Base-by-base conservation (phyloP, 2,329 filamentous ascomycete species). In the Stagonosporopsis chrysanthemi region DNA sequence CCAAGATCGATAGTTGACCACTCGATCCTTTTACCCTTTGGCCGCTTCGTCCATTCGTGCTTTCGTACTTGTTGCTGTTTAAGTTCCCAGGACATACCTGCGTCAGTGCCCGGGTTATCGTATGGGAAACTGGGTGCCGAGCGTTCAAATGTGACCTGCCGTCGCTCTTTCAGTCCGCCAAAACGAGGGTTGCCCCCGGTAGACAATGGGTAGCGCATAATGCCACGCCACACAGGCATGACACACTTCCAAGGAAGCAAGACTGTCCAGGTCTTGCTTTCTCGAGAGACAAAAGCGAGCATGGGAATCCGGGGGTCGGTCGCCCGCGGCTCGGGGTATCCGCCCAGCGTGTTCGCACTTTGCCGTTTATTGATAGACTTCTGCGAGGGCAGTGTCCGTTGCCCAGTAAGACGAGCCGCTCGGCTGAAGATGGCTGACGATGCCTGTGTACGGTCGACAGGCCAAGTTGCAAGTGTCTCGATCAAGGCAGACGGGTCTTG, bases 221-320 rank as follows among this genome's bases (percentile, higher is more conserved):
- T 78, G 43, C 86, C 88, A 67, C 94, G 89, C 95, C 95, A 99
- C 29, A 97, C 82, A 0, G 91, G 86, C 33, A 87, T 81, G 33
- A 98, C 89, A 67, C 91, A 97, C 71, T 91, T 92, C 92, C 94
- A 97, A 0, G 95, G 95, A 3, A 95, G 83, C 23, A 98, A 81
- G 1, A 98, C 74, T 0, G 88, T 95, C 92, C 92, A 98, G 0
- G 83, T 88, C 1, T 65, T 73, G 52, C 81, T 79, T 35, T 78
- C 77, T 3, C 86, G 83, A 11, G 85, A 86, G 31, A 88, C 82
- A 4, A 91, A 81, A 6, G 96, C 77, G 1, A 94, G 80, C 36
- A 94, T 77, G 0, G 95, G 95, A 15, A 98, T 95, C 1, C 84
- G 79, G 1, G 91, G 90, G 68, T 97, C 92, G 8, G 79, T 81